Percentiles rank a stretch among this genome's conserved stretches.
phyloP scores from a whole-genome alignment of 805 yeast genomes.

The Lipomyces yamanashiensis region DNA sequence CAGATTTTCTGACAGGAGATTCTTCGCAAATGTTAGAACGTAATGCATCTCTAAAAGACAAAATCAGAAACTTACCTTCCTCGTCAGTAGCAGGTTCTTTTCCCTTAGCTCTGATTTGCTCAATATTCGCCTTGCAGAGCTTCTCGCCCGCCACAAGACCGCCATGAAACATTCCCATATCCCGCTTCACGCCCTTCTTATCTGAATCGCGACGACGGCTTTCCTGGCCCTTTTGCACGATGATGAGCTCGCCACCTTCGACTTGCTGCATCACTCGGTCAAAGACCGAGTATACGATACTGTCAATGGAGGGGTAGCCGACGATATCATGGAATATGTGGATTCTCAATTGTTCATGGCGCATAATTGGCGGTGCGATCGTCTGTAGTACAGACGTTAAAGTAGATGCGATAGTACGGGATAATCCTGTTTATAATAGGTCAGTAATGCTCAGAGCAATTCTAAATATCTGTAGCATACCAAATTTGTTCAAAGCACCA shows the following conservation, averaged over 20 bases:
- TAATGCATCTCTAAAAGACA: background rate
- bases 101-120: constrained; percentile 49
- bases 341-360: constrained; percentile 51
- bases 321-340: constrained; percentile 54
- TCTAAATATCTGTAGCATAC: constrained; percentile 1
- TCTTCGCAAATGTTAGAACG: constrained; percentile 10
- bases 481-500: constrained; percentile 26
- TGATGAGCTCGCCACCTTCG: constrained; percentile 67
- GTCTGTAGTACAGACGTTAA: constrained; percentile 48
- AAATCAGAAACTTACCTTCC: constrained; percentile 32
- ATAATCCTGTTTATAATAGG: constrained; percentile 32
- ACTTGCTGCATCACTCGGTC: constrained; percentile 63
- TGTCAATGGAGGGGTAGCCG: constrained; percentile 54
- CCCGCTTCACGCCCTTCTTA: constrained; percentile 45
- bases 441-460: constrained; percentile 17
- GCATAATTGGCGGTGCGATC: constrained; percentile 52
- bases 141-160: constrained; percentile 84
- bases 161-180: constrained; percentile 75
- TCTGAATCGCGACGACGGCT: constrained; percentile 47
- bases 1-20: constrained; percentile 51
- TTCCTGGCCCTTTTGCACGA: constrained; percentile 54
- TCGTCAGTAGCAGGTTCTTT: constrained; percentile 42
- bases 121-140: constrained; percentile 79
- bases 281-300: constrained; percentile 56
- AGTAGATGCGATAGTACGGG: constrained; percentile 44